Evolutionary conservation across 2,329 filamentous ascomycete species (phyloP), one percentile per base, ranked within the genome.

Genomic region (Cyphellophora europaea): DNA sequence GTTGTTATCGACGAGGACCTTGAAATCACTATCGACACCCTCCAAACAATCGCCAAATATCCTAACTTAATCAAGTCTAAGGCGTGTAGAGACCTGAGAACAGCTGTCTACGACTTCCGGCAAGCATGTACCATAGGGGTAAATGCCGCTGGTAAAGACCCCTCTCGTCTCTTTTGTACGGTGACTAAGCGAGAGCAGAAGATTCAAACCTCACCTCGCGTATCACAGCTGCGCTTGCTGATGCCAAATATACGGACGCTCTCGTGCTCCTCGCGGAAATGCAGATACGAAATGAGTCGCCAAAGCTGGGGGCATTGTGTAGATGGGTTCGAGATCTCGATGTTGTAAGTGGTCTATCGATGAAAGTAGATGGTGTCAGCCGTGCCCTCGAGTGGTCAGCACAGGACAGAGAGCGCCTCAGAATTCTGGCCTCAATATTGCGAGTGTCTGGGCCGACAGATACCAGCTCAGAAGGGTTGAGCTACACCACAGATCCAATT

Each of bases 261-360:
- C 67, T 67, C 33, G 67, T 83, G 11, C 52, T 82, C 11, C 66
- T 84, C 1, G 71, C 78, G 1, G 79, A 83, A 58, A 83, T 83
- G 79, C 67, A 71, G 18, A 74, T 83, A 12, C 63, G 78, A n/a
- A 61, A 65, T 3, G 69, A 82, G 42, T 67, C 72, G 12, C 79
- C 79, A 0, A 80, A 80, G 45, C 58, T 83, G 0, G 79, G 79
- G 13, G 77, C 79, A 2, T 56, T 83, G 5, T 82, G 78, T 53
- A 72, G 79, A 37, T 84, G 79, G 79, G 79, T 83, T 4, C 69
- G 79, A 38, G 78, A 82, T 49, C 60, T 83, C 16, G 79, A 83
- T 48, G 72, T 82, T 15, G 72, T 82, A 32, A 79, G 74, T 44
- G 77, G 77, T 2, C 57, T 82, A 5, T 74, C 74, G 3, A 73